A percentile compares a stretch with the other conserved stretches of the same genome.
Conservation (phyloP, 2,329 filamentous ascomycete species). For the Zymoseptoria brevis region DNA sequence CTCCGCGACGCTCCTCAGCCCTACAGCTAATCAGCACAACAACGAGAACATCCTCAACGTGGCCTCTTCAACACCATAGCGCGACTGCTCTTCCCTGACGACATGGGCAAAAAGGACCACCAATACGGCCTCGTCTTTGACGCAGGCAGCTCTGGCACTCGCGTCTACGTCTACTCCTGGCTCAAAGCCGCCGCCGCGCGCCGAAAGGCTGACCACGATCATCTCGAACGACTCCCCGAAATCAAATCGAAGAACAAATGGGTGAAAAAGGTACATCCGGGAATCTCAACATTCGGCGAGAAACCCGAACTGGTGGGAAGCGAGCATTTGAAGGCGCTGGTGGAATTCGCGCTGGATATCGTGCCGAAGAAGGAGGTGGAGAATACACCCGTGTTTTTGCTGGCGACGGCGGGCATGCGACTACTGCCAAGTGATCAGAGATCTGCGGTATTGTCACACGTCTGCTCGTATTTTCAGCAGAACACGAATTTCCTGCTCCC, state of each 20-base stretch:
- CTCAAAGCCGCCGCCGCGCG: constrained; percentile 63
- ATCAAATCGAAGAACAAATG: constrained; percentile 77
- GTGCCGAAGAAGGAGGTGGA: constrained; percentile 68
- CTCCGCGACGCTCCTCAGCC: not conserved
- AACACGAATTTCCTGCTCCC: constrained; percentile 76
- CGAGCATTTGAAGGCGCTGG: constrained; percentile 69
- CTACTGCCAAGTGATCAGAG: constrained; percentile 69
- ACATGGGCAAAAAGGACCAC: constrained; percentile 23
- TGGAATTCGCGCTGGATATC: constrained; percentile 71
- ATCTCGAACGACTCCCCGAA: constrained; percentile 64
- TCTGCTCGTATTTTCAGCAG: constrained; percentile 72
- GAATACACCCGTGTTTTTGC: constrained; percentile 86
- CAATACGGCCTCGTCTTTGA: constrained; percentile 91
- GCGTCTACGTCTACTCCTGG: constrained; percentile 92
- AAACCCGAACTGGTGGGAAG: constrained; percentile 67
- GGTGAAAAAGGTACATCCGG: constrained; percentile 91
- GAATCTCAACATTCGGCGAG: constrained; percentile 79
- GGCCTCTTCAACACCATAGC: not conserved
- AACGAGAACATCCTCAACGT: not conserved
- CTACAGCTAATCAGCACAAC: not conserved
- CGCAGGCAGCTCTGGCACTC: constrained; percentile 93
- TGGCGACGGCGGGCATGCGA: constrained; percentile 93
- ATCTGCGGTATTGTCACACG: constrained; percentile 61
- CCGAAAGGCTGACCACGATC: constrained; percentile 50
- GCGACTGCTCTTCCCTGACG: not conserved